These are phyloP conservation scores for Alternaria arborescens DNA, from an alignment of 2,329 filamentous ascomycete genomes.

Conservation along the genomic window DNA sequence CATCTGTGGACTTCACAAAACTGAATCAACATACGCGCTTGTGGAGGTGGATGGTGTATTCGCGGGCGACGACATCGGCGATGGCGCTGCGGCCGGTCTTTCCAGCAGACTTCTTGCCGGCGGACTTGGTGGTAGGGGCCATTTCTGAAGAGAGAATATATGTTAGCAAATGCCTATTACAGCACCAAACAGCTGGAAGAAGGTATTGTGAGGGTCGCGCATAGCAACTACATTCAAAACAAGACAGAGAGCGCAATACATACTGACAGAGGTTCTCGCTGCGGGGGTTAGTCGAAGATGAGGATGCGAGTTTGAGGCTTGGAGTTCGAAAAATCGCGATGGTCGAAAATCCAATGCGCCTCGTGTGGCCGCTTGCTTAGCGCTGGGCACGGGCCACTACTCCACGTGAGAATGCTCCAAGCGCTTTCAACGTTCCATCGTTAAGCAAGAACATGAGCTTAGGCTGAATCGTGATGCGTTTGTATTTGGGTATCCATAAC, in stretches of 20 bases:
- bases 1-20: constrained; percentile 76
- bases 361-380: constrained; percentile 31
- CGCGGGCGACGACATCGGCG: constrained; percentile 97
- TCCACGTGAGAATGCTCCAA: constrained; percentile 13
- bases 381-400: constrained; percentile 7
- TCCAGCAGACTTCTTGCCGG: constrained; percentile 68
- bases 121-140: constrained; percentile 52
- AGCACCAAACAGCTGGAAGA: neutral
- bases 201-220: constrained; percentile 2
- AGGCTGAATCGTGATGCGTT: neutral
- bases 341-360: constrained; percentile 29
- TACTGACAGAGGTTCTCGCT: constrained; percentile 39
- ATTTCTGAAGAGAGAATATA: constrained; percentile 42
- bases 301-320: constrained; percentile 30
- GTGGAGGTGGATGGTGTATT: constrained; percentile 99
- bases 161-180: constrained; percentile 27
- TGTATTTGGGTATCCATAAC: constrained; percentile 10
- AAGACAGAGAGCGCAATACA: constrained; percentile 16
- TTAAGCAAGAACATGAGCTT: neutral
- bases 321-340: constrained; percentile 23
- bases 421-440: neutral
- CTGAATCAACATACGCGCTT: constrained; percentile 88
- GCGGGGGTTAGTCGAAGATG: constrained; percentile 39
- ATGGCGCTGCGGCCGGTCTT: constrained; percentile 88
- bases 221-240: neutral